A percentile compares a stretch with the other conserved stretches of the same genome.
Evolutionary conservation across 1,284 basidiomycete species (phyloP).

Genomic region (Schizophyllum commune): DNA sequence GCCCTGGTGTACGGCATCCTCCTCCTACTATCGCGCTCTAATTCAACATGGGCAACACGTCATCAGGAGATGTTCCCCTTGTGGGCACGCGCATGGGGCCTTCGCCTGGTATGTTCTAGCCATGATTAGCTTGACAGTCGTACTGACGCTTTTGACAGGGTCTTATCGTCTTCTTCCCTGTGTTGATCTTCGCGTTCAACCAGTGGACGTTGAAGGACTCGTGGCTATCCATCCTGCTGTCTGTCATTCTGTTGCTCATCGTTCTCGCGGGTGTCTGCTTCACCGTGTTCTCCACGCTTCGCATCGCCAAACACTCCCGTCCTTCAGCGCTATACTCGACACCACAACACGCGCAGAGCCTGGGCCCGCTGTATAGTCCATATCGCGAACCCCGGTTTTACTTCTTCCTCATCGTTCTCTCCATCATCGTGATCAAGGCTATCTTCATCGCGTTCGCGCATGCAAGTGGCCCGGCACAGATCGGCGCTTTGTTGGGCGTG

Average conservation of each 20-base stretch:
- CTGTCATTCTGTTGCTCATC: constrained; percentile 57
- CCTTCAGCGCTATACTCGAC: constrained; percentile 30
- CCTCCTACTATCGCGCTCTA: constrained; percentile 9
- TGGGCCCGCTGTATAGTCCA: constrained; percentile 47
- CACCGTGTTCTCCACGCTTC: constrained; percentile 37
- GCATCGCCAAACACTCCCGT: constrained; percentile 31
- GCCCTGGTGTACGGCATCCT: constrained; percentile 43
- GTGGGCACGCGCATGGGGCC: constrained; percentile 48
- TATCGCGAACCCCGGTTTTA: constrained; percentile 50
- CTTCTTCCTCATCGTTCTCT: constrained; percentile 47
- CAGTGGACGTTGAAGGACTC: constrained; percentile 88
- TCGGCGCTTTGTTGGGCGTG: constrained; percentile 61
- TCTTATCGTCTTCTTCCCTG: constrained; percentile 57
- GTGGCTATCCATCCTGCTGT: constrained; percentile 66
- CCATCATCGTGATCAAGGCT: constrained; percentile 56
- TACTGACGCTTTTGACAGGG: constrained; percentile 31
- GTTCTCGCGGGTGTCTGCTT: constrained; percentile 40
- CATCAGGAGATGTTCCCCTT: constrained; percentile 32
- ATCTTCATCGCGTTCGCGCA: constrained; percentile 70
- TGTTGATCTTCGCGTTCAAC: constrained; percentile 74
- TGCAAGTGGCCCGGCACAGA: constrained; percentile 58
- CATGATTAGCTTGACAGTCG: constrained; percentile 1
- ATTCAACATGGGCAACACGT: constrained; percentile 15
- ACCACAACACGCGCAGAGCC: constrained; percentile 25
- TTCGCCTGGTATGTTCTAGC: constrained; percentile 44